A percentile compares a stretch with the other conserved stretches of the same genome.
Evolutionary conservation across 352 stramenopile genomes (phyloP).

Genomic region (Pythium sp.): DNA sequence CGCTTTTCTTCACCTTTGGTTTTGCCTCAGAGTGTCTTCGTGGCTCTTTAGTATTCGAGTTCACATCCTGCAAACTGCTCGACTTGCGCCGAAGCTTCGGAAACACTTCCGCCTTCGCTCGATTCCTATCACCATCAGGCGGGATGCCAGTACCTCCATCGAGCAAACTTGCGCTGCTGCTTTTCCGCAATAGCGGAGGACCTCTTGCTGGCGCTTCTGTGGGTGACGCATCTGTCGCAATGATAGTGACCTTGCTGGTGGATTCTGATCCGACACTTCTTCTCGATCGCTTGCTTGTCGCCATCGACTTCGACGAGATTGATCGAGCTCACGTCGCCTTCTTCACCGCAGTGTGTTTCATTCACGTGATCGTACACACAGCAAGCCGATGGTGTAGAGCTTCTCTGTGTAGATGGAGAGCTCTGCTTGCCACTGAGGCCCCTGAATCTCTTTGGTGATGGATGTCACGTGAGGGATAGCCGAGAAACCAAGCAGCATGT

Average conservation of each 20-base stretch:
- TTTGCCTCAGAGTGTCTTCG: constrained; percentile 17
- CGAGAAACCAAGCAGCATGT: not conserved
- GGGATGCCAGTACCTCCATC: constrained; percentile 21
- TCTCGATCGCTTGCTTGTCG: constrained; percentile 15
- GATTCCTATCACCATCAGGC: not conserved
- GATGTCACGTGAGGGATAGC: not conserved
- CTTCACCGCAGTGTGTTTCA: not conserved
- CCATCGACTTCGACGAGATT: constrained; percentile 6
- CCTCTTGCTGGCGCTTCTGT: not conserved
- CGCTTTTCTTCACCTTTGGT: constrained; percentile 20
- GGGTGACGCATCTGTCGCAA: not conserved
- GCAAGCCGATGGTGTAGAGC: not conserved
- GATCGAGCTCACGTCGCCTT: not conserved
- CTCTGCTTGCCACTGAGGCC: not conserved
- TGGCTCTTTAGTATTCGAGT: constrained; percentile 9
- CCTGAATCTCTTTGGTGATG: not conserved
- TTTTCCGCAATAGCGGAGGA: constrained; percentile 47
- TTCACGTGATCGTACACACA: not conserved
- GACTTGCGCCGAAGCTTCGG: constrained; percentile 43
- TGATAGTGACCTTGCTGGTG: not conserved
- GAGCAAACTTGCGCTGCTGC: constrained; percentile 48
- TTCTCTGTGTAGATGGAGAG: not conserved
- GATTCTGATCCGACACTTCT: not conserved
- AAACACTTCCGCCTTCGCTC: constrained; percentile 11
- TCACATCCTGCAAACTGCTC: constrained; percentile 45